Conservation (phyloP, 176 grass and related monocot species). For the Eragrostis nindensis region DNA sequence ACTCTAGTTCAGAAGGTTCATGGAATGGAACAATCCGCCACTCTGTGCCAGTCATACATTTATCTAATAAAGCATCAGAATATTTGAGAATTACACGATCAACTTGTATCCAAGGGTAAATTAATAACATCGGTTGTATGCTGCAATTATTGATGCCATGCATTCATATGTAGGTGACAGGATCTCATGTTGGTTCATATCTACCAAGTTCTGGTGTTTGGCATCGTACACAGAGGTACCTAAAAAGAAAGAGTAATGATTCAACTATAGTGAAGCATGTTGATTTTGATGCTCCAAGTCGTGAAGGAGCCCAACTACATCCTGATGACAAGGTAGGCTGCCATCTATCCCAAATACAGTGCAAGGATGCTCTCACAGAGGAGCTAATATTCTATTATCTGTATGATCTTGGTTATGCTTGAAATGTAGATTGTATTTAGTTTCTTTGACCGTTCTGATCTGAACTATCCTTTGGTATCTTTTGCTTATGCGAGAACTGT, state of each 20-base stretch:
- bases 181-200: constrained; percentile 97
- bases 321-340: constrained; percentile 85
- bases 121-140: constrained; percentile 16
- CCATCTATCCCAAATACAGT: constrained; percentile 3
- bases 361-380: constrained; percentile 10
- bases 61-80: not conserved
- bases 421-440: constrained; percentile 23
- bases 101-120: constrained; percentile 28
- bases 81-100: constrained; percentile 17
- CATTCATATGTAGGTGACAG: constrained; percentile 79
- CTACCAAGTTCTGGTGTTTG: constrained; percentile 97
- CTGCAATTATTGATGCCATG: constrained; percentile 43
- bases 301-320: constrained; percentile 79
- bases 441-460: not conserved
- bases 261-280: constrained; percentile 80
- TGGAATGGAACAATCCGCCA: not conserved
- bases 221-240: constrained; percentile 88
- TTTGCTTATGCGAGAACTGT: not conserved
- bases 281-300: constrained; percentile 98
- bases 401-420: not conserved
- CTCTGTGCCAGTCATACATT: not conserved
- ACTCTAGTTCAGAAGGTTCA: constrained; percentile 15
- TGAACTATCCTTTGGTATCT: not conserved
- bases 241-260: constrained; percentile 73
- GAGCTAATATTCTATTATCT: constrained; percentile 4